Evolutionary conservation across 257 asterid genomes (phyloP), one percentile per base, ranked within the genome.

Genomic region (Solanum chiquidenum): DNA sequence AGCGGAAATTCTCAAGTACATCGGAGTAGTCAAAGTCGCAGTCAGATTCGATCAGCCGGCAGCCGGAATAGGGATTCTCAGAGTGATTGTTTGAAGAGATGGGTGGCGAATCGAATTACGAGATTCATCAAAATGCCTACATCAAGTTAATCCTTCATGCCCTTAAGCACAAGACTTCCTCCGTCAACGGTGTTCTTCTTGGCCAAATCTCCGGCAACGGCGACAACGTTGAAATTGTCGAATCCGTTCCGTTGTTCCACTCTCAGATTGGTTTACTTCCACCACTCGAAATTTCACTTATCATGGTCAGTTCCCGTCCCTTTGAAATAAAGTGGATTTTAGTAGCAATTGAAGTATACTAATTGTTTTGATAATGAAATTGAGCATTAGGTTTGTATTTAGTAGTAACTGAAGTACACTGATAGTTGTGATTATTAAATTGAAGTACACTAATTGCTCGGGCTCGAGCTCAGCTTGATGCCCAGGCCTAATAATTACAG

Each of bases 191-290:
- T 85, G 94, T 95, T 90, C 98, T 97, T 87, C 92, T 97, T 86
- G 99, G 99, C 86, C 94, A 94, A 74, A 79, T 71, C 90, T 94
- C 98, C 89, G 90, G 90, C 86, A 92, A 55, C 44, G 87, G 83
- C 31, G 90, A 89, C 20, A 46, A 89, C 9, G 95, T 97, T 33
- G 99, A 97, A 91, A 94, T 97, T 86, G 91, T 92, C 35, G 99
- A 97, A 52, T 92, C 98, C 21, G 98, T 97, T 6, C 97, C 99
- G 3, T 98, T 97, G 83, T 97, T 96, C 90, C 99, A 97, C 89
- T 94, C 99, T 38, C 98, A 96, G 94, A 95, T 97, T 91, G 96
- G 98, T 79, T 92, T 97, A 49, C 97, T 97, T 11, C 97, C 98
- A 87, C 98, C 98, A 2, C 98, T 97, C 83, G 99, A 97, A 88